Evolutionary conservation across 2,329 filamentous ascomycete genomes (phyloP), one percentile per base, ranked within the genome.

Genomic region (Neobulgaria alba): DNA sequence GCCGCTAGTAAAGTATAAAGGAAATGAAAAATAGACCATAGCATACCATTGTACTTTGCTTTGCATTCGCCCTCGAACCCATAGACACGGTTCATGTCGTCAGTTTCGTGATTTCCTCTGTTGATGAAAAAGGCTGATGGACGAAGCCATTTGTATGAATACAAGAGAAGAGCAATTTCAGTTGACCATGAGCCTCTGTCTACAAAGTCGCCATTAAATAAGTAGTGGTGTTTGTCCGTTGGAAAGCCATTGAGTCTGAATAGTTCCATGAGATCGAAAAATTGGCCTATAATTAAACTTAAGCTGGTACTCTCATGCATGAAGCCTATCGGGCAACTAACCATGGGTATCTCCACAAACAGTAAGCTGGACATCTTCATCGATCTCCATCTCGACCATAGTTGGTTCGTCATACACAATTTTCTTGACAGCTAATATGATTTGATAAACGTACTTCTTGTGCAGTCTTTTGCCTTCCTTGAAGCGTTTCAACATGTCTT

Each of bases 171-270:
- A 9, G 88, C 90, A 53, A 98, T 93, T 62, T 98, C 92, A n/a
- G 82, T 88, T 5, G 90, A 96, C 92, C 92, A 98, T 29, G 88
- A 95, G 19, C 92, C 92, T 61, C 92, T 79, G 62, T 98, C 92
- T 39, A 98, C 92, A 59, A 98, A 98, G 66, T 98, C 92, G 50
- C 92, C 92, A 62, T 98, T 98, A 73, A 98, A 98, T 10, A 98
- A 74, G 61, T 96, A 98, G 62, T 81, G 85, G 61, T 96, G 88
- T 60, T 84, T 86, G 47, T 90, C 86, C 12, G 75, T 77, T 0
- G 92, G 92, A 49, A 73, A 76, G 31, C 92, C 92, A 55, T 95
- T 95, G 42, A 92, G 74, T 49, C 85, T 74, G 78, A 98, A 98
- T 48, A 98, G 83, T 62, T 98, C 86, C 69, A 98, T 81, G 31